Percentiles rank a stretch among this genome's conserved stretches.
phyloP scores from a whole-genome alignment of 1,139 yeast genomes.

The Sugiyamaella xylanicola region DNA sequence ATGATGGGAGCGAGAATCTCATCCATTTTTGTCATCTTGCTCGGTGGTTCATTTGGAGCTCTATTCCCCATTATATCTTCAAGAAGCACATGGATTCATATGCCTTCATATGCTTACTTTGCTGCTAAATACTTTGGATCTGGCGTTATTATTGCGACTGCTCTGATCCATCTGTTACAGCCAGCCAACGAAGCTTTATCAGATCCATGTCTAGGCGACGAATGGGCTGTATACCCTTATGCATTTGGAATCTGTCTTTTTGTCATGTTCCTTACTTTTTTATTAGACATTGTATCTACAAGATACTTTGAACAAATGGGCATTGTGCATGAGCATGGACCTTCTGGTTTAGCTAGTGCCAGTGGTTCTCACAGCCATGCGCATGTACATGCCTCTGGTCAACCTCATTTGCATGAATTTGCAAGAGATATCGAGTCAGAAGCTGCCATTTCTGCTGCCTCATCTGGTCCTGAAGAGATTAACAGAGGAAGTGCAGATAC shows the following conservation, averaged over 20 bases:
- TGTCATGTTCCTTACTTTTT: conserved; percentile 40
- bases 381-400: neutral
- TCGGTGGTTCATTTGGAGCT: conserved; percentile 60
- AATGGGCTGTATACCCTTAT: conserved; percentile 60
- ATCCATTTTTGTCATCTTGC: conserved; percentile 67
- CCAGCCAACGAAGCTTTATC: conserved; percentile 68
- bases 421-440: neutral
- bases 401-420: neutral
- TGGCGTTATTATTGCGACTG: conserved; percentile 89
- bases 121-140: conserved; percentile 85
- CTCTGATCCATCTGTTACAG: conserved; percentile 78
- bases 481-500: conserved; percentile 7
- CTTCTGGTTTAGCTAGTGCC: conserved; percentile 29
- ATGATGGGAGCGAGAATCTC: conserved; percentile 68
- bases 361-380: neutral
- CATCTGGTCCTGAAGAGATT: neutral
- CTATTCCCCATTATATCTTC: conserved; percentile 45
- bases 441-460: neutral
- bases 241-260: conserved; percentile 63
- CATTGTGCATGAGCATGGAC: conserved; percentile 36
- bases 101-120: conserved; percentile 64
- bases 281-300: conserved; percentile 38
- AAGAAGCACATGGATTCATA: conserved; percentile 34
- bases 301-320: conserved; percentile 35
- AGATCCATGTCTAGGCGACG: conserved; percentile 56